Percentiles rank a stretch among this genome's conserved stretches.
These are phyloP conservation scores for Trichoderma virens DNA, from an alignment of 495 filamentous ascomycete species.

Conservation along the genomic window DNA sequence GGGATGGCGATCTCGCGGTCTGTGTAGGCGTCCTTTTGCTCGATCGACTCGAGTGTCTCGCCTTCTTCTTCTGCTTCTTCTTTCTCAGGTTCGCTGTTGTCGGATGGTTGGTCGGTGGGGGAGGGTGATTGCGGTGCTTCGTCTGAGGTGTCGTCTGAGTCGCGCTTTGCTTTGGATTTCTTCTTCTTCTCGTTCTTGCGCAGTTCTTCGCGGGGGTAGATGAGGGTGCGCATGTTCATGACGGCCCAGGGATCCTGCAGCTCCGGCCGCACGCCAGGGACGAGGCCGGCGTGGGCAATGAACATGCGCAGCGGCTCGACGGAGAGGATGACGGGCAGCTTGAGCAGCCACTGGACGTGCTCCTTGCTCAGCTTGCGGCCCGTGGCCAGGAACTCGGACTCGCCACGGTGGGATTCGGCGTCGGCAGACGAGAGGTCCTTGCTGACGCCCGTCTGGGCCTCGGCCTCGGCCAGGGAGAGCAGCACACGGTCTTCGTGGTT, in stretches of 20 bases:
- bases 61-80: conserved; percentile 9
- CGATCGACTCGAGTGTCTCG: neutral
- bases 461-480: conserved; percentile 13
- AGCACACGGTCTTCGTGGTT: conserved; percentile 89
- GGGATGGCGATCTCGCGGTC: conserved; percentile 54
- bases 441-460: conserved; percentile 6
- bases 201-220: conserved; percentile 17
- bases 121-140: neutral
- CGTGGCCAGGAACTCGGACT: conserved; percentile 24
- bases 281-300: conserved; percentile 78
- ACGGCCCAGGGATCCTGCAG: conserved; percentile 70
- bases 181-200: conserved; percentile 12
- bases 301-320: conserved; percentile 38
- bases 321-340: conserved; percentile 64
- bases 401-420: conserved; percentile 25
- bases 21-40: neutral
- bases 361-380: conserved; percentile 30
- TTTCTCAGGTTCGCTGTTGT: neutral
- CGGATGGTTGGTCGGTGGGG: conserved; percentile 3
- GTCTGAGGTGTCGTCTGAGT: neutral
- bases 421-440: conserved; percentile 8
- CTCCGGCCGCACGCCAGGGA: conserved; percentile 62
- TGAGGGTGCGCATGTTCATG: conserved; percentile 87
- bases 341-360: conserved; percentile 62
- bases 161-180: conserved; percentile 9